phyloP scores from a whole-genome alignment of 352 stramenopile genomes.

The Phytopythium vexans region DNA sequence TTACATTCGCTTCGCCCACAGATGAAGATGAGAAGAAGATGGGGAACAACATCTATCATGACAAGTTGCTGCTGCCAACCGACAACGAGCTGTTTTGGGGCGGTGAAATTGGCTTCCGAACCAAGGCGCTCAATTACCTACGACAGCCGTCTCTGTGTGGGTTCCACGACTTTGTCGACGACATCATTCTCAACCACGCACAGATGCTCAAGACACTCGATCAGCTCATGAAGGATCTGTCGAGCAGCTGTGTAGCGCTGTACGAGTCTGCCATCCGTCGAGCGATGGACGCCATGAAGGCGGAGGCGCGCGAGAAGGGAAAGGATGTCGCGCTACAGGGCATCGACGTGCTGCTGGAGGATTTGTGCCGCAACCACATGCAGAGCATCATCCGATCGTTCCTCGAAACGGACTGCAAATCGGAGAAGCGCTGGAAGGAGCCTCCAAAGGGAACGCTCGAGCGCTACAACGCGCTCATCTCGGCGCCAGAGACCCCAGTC shows the following conservation, averaged over 20 bases:
- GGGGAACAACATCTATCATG: slow-evolving; percentile 16
- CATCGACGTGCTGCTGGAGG: slow-evolving; percentile 39
- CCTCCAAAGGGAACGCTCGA: slow-evolving; percentile 17
- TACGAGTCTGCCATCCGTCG: slow-evolving; percentile 44
- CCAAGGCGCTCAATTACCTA: slow-evolving; percentile 40
- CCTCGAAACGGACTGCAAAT: slow-evolving; percentile 44
- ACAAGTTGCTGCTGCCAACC: slow-evolving; percentile 27
- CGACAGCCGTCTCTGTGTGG: slow-evolving; percentile 33
- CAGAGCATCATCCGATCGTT: slow-evolving; percentile 48
- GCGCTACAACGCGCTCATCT: slow-evolving; percentile 15
- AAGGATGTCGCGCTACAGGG: slow-evolving; percentile 36
- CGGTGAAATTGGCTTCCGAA: slow-evolving; percentile 24
- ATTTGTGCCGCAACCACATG: slow-evolving; percentile 58
- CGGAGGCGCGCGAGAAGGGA: slow-evolving; percentile 19
- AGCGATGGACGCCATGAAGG: slow-evolving; percentile 30
- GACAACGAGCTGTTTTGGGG: slow-evolving; percentile 27
- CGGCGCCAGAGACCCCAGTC: slow-evolving; percentile 7
- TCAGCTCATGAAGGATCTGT: slow-evolving; percentile 49
- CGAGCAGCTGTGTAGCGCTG: slow-evolving; percentile 33
- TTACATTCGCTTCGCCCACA: slow-evolving; percentile 43
- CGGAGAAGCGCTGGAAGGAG: slow-evolving; percentile 26
- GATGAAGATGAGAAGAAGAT: slow-evolving; percentile 40
- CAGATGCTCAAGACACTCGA: slow-evolving; percentile 33
- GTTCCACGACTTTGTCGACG: slow-evolving; percentile 58
- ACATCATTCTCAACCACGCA: slow-evolving; percentile 41